A percentile compares a stretch with the other conserved stretches of the same genome.
These are phyloP conservation scores for Boletus tylopilopsis DNA, from an alignment of 768 basidiomycete species.

Conservation along the genomic window DNA sequence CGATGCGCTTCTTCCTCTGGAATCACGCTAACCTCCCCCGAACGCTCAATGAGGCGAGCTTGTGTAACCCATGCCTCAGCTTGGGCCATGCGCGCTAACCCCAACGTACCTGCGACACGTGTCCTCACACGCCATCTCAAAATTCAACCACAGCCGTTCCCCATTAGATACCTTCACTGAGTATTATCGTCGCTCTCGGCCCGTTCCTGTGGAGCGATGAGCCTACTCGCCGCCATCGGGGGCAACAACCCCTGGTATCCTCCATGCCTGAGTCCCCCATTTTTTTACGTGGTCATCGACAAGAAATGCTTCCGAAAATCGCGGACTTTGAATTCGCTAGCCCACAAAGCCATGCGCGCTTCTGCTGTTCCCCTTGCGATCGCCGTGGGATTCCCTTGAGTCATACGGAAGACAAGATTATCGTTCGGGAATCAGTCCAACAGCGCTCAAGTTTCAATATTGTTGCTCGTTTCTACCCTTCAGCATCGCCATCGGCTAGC, in stretches of 20 bases:
- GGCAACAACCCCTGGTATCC: too few species aligned
- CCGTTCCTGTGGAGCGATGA: constrained; percentile 14
- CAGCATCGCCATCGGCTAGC: constrained; percentile 17
- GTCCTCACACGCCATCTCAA: constrained; percentile 31
- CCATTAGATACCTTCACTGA: constrained; percentile 11
- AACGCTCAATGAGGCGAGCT: background rate
- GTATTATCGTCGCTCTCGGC: constrained; percentile 5
- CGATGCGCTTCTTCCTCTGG: background rate
- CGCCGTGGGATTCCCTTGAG: constrained; percentile 10
- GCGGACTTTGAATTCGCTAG: constrained; percentile 25
- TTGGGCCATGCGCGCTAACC: constrained; percentile 25
- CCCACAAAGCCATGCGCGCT: too few species aligned
- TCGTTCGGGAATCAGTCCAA: constrained; percentile 8
- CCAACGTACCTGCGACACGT: constrained; percentile 30
- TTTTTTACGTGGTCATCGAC: constrained; percentile 18
- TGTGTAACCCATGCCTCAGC: constrained; percentile 3
- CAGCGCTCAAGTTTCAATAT: constrained; percentile 6
- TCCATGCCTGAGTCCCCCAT: background rate
- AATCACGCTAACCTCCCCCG: background rate
- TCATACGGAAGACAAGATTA: constrained; percentile 8
- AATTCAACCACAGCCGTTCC: constrained; percentile 27
- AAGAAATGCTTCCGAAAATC: constrained; percentile 24
- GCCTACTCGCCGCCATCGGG: constrained; percentile 1
- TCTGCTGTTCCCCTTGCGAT: constrained; percentile 7
- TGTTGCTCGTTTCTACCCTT: background rate